A percentile compares a stretch with the other conserved stretches of the same genome.
Evolutionary conservation across 2,329 filamentous ascomycete species (phyloP).

Genomic region (Sporothrix globosa): DNA sequence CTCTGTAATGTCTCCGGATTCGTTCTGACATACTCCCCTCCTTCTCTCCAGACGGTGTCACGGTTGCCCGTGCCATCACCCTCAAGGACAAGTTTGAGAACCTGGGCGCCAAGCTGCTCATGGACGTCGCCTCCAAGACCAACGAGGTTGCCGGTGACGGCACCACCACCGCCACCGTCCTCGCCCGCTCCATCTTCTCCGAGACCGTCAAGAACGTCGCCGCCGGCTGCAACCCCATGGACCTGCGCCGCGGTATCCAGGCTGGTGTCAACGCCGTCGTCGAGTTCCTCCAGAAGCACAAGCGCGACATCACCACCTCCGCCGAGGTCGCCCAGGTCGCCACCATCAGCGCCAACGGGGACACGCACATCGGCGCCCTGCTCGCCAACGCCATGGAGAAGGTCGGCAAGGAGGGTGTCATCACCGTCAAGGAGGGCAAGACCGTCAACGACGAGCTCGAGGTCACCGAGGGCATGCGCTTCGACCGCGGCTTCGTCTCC

Average conservation of each 20-base stretch:
- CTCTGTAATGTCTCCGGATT: not conserved
- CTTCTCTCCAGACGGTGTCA: conserved; percentile 71
- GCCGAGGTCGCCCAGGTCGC: conserved; percentile 97
- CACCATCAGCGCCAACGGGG: conserved; percentile 97
- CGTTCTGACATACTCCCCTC: not conserved
- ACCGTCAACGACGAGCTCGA: conserved; percentile 97
- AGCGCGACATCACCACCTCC: conserved; percentile 96
- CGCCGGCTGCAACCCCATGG: conserved; percentile 99
- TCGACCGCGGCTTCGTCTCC: conserved; percentile 97
- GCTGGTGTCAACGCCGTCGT: conserved; percentile 94
- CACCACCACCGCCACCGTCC: conserved; percentile 95
- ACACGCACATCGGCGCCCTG: conserved; percentile 90
- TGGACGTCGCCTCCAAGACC: conserved; percentile 98
- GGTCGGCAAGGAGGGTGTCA: conserved; percentile 99
- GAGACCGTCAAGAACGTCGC: conserved; percentile 99
- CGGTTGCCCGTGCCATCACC: conserved; percentile 83
- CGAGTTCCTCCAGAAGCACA: conserved; percentile 91
- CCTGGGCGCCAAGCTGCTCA: conserved; percentile 91
- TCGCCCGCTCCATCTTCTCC: conserved; percentile 97
- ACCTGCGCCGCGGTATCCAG: conserved; percentile 94
- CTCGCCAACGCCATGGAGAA: conserved; percentile 99
- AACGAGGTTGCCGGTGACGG: conserved; percentile 99
- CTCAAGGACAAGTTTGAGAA: conserved; percentile 99
- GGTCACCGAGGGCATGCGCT: conserved; percentile 99
- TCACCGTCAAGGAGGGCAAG: conserved; percentile 99